Percentiles rank a stretch among this genome's conserved stretches.
Evolutionary conservation across 2,329 filamentous ascomycete species (phyloP).

Genomic region (Aphanocladium album): DNA sequence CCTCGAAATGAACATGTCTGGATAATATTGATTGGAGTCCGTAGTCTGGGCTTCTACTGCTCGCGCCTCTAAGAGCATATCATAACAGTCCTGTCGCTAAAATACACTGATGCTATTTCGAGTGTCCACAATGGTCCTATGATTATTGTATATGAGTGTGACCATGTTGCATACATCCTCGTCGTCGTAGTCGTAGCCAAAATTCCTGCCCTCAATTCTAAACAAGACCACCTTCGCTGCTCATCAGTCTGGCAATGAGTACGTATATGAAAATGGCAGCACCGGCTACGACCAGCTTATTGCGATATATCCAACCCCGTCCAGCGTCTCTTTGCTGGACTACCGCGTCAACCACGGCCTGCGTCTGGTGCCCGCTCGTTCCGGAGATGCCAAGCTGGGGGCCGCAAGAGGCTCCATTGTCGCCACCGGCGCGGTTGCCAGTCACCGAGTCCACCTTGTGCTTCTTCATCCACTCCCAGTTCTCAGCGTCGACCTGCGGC

Average conservation of each 20-base stretch:
- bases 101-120: neutral
- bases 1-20: too few relatives aligned
- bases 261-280: constrained; percentile 76
- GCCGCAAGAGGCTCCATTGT: constrained; percentile 49
- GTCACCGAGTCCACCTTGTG: constrained; percentile 73
- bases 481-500: constrained; percentile 83
- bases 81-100: neutral
- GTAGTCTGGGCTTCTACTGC: neutral
- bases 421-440: constrained; percentile 51
- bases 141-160: neutral
- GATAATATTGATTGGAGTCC: neutral
- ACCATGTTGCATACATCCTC: neutral
- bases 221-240: constrained; percentile 31
- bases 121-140: neutral
- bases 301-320: constrained; percentile 73
- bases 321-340: constrained; percentile 74
- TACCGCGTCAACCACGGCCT: constrained; percentile 71
- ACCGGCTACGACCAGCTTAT: constrained; percentile 71
- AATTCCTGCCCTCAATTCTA: neutral
- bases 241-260: constrained; percentile 69
- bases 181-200: neutral
- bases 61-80: neutral
- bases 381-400: constrained; percentile 54
- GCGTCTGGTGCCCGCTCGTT: constrained; percentile 57
- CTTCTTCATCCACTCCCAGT: constrained; percentile 86